Evolutionary conservation across 1,139 yeast genomes (phyloP).

Genomic region (Blastobotrys illinoisensis): DNA sequence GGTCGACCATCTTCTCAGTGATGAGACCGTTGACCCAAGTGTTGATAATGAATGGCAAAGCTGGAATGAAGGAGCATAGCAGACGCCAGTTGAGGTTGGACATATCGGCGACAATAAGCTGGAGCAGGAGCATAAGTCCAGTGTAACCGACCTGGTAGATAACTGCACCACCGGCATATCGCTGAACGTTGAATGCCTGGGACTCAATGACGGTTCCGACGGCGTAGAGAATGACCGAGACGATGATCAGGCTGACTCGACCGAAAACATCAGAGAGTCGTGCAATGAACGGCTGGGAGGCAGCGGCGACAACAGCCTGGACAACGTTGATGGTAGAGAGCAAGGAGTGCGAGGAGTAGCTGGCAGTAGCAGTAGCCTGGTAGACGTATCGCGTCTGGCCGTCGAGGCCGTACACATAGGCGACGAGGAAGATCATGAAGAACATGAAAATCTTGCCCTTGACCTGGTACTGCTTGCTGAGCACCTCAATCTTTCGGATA

Average conservation of each 20-base stretch:
- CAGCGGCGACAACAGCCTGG: conserved; percentile 62
- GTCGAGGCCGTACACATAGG: conserved; percentile 67
- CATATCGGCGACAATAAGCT: conserved; percentile 58
- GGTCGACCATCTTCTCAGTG: conserved; percentile 34
- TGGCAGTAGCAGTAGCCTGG: conserved; percentile 51
- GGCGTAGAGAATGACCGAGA: conserved; percentile 54
- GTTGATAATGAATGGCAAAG: conserved; percentile 66
- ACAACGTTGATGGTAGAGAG: conserved; percentile 61
- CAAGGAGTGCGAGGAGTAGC: conserved; percentile 54
- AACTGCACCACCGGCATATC: conserved; percentile 70
- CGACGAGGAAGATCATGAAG: conserved; percentile 50
- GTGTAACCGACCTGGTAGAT: conserved; percentile 67
- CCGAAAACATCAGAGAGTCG: conserved; percentile 68
- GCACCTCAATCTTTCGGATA: conserved; percentile 34
- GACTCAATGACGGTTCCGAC: conserved; percentile 70
- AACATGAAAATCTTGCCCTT: conserved; percentile 39
- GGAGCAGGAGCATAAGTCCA: conserved; percentile 53
- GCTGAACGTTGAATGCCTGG: conserved; percentile 57
- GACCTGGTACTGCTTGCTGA: conserved; percentile 31
- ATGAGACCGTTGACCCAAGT: conserved; percentile 71
- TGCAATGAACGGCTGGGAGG: conserved; percentile 65
- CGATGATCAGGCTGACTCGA: conserved; percentile 50
- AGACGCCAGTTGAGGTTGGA: conserved; percentile 69
- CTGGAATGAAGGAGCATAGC: conserved; percentile 55
- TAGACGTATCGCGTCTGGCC: conserved; percentile 46